These are phyloP conservation scores for Globisporangium mamillatum DNA, from an alignment of 352 stramenopile genomes.

Conservation along the genomic window DNA sequence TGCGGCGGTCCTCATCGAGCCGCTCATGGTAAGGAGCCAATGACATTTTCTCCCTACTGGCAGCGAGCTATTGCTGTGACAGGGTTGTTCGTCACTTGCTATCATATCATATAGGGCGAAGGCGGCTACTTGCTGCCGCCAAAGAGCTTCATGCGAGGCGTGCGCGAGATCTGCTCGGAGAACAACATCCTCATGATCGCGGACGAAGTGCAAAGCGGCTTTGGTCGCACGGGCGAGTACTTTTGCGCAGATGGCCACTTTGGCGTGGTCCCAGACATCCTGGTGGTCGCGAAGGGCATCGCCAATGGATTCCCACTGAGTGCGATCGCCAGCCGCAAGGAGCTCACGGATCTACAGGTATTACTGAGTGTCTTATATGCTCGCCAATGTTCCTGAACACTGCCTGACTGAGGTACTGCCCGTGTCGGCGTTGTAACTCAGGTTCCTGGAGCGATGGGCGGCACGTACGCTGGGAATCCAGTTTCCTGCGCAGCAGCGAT, in stretches of 20 bases:
- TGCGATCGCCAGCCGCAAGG: slow-evolving; percentile 83
- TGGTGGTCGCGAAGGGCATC: slow-evolving; percentile 94
- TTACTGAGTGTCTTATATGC: background rate
- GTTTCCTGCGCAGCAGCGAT: slow-evolving; percentile 90
- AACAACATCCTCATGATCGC: slow-evolving; percentile 93
- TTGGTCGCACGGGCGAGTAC: slow-evolving; percentile 84
- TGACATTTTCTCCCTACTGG: background rate
- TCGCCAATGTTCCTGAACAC: background rate
- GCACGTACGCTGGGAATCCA: slow-evolving; percentile 92
- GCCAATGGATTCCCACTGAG: slow-evolving; percentile 91
- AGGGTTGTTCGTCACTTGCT: slow-evolving; percentile 20
- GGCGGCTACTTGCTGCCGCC: slow-evolving; percentile 89
- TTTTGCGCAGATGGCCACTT: slow-evolving; percentile 86
- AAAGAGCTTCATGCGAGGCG: slow-evolving; percentile 88
- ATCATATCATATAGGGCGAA: slow-evolving; percentile 53
- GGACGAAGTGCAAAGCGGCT: slow-evolving; percentile 90
- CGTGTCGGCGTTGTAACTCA: slow-evolving; percentile 3
- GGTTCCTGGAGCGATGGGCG: slow-evolving; percentile 88
- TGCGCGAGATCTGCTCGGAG: slow-evolving; percentile 89
- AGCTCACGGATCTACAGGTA: slow-evolving; percentile 76
- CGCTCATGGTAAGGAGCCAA: slow-evolving; percentile 52
- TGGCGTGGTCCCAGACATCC: slow-evolving; percentile 88
- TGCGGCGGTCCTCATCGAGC: slow-evolving; percentile 74
- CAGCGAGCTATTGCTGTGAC: slow-evolving; percentile 35
- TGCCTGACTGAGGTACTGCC: background rate